These are phyloP conservation scores for Sabuloglossum arenarium DNA, from an alignment of 495 filamentous ascomycete species.

Conservation along the genomic window DNA sequence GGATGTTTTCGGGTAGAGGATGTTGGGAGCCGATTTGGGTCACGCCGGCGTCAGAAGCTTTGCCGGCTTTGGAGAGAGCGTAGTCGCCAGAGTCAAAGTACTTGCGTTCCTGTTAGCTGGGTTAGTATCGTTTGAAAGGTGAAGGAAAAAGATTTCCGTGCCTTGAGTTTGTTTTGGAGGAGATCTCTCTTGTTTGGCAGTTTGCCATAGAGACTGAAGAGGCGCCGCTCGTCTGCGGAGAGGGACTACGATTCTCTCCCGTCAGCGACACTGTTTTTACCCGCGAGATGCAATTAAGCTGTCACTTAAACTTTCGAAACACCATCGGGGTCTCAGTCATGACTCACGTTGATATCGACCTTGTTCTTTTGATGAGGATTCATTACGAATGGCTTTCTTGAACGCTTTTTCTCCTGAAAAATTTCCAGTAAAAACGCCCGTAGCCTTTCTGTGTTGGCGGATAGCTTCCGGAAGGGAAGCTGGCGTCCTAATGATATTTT, in stretches of 20 bases:
- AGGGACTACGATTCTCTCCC: conserved; percentile 37
- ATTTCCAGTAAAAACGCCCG: not conserved
- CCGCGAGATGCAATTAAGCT: not conserved
- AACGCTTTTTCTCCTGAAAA: not conserved
- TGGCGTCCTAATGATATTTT: not conserved
- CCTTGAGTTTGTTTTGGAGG: conserved; percentile 89
- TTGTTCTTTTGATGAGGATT: conserved; percentile 96
- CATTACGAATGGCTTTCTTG: conserved; percentile 27
- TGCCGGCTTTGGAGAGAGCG: conserved; percentile 93
- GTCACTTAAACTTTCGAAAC: conserved; percentile 3
- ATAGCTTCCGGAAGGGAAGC: not conserved
- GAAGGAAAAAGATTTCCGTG: conserved; percentile 12
- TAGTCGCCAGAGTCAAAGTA: conserved; percentile 75
- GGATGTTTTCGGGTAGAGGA: conserved; percentile 90
- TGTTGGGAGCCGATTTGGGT: conserved; percentile 87
- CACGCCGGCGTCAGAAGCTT: conserved; percentile 82
- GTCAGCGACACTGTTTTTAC: conserved; percentile 4
- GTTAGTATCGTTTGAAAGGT: not conserved
- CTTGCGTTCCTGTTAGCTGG: conserved; percentile 56
- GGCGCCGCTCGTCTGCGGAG: conserved; percentile 78
- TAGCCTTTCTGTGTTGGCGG: not conserved
- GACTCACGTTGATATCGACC: conserved; percentile 75
- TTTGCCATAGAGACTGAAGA: conserved; percentile 93
- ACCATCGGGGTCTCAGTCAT: not conserved
- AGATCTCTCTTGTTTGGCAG: conserved; percentile 89